These are phyloP conservation scores for Achaetomium macrosporum DNA, from an alignment of 2,329 filamentous ascomycete genomes.

Conservation along the genomic window DNA sequence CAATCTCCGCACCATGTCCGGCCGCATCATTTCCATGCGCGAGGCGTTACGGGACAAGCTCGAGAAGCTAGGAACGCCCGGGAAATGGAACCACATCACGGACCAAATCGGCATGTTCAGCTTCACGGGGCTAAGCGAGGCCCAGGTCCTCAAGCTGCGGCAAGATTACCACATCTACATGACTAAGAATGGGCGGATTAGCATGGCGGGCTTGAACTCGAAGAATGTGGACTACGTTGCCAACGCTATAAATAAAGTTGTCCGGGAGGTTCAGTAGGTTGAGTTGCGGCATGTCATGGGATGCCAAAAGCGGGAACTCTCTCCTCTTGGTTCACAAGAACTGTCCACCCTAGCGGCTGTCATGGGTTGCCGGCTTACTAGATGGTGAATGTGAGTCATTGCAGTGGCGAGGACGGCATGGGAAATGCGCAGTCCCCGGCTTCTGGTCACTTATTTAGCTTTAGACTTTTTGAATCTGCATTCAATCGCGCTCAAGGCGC, in stretches of 20 bases:
- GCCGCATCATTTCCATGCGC: constrained; percentile 90
- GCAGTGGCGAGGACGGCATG: neutral
- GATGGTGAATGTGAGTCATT: neutral
- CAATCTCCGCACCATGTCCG: constrained; percentile 88
- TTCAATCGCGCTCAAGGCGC: neutral
- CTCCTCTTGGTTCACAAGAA: too few relatives aligned
- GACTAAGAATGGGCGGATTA: constrained; percentile 97
- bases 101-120: constrained; percentile 99
- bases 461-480: too few relatives aligned
- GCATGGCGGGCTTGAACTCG: constrained; percentile 95
- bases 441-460: neutral
- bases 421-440: neutral
- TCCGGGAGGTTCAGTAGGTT: constrained; percentile 44
- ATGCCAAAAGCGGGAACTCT: too few relatives aligned
- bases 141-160: constrained; percentile 66
- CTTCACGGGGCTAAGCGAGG: constrained; percentile 74
- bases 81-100: constrained; percentile 94
- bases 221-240: constrained; percentile 91
- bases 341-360: too few relatives aligned
- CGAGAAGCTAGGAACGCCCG: constrained; percentile 78
- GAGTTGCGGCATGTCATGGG: too few relatives aligned
- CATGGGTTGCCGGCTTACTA: neutral
- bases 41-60: constrained; percentile 70
- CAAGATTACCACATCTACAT: constrained; percentile 75
- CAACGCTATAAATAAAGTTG: constrained; percentile 78